Evolutionary conservation across 1,284 basidiomycete species (phyloP).

Genomic region (Caloboletus firmus): DNA sequence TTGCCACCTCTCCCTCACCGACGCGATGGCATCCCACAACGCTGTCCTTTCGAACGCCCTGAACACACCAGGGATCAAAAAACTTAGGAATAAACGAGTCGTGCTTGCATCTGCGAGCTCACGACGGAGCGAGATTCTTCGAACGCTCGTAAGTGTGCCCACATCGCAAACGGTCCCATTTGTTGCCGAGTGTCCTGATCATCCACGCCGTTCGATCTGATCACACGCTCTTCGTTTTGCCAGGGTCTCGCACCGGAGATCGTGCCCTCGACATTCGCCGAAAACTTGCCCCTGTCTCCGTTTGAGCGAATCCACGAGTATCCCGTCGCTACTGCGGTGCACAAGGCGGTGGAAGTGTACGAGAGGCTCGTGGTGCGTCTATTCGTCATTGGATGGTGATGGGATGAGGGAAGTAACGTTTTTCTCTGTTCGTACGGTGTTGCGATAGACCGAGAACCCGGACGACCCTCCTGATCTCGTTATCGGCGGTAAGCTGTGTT

Average conservation of each 20-base stretch:
- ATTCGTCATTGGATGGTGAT: neutral
- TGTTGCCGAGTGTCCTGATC: neutral
- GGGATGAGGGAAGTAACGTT: neutral
- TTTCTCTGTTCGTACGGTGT: neutral
- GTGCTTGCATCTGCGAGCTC: conserved; percentile 87
- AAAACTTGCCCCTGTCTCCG: conserved; percentile 69
- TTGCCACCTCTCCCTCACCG: neutral
- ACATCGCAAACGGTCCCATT: neutral
- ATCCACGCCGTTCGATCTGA: neutral
- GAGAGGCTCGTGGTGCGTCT: conserved; percentile 71
- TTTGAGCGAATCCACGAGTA: conserved; percentile 88
- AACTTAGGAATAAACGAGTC: conserved; percentile 72
- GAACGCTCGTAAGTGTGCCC: conserved; percentile 59
- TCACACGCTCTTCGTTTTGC: neutral
- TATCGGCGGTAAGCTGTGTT: conserved; percentile 67
- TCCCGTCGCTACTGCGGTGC: conserved; percentile 87
- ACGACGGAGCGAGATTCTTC: conserved; percentile 82
- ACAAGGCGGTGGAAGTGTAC: conserved; percentile 95
- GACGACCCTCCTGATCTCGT: conserved; percentile 91
- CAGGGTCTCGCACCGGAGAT: conserved; percentile 88
- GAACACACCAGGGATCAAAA: conserved; percentile 66
- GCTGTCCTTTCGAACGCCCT: conserved; percentile 70
- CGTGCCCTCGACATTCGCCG: conserved; percentile 85
- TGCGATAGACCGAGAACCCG: conserved; percentile 55
- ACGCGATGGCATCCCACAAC: conserved; percentile 26